Evolutionary conservation across 352 stramenopile species (phyloP).

Genomic region (Globisporangium polare): DNA sequence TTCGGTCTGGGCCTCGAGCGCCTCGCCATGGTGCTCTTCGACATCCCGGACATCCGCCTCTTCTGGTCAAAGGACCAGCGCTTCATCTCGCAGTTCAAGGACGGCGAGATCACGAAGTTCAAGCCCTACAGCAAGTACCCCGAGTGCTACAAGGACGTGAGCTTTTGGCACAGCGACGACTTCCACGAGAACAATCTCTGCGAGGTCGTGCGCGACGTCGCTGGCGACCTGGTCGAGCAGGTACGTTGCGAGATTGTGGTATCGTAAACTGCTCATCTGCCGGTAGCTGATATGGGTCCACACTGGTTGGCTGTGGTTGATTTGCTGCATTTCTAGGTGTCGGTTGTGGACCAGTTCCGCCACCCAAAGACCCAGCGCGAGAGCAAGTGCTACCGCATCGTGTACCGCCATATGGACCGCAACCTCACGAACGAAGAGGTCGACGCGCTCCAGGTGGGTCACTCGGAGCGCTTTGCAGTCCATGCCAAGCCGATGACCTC

Average conservation of each 20-base stretch:
- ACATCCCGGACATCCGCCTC: constrained; percentile 99
- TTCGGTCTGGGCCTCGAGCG: constrained; percentile 98
- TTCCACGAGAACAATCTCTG: constrained; percentile 98
- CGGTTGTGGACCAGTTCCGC: constrained; percentile 94
- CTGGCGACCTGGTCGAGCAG: constrained; percentile 97
- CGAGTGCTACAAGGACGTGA: constrained; percentile 98
- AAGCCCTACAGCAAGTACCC: constrained; percentile 99
- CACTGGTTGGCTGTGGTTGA: background rate
- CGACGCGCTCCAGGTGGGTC: constrained; percentile 91
- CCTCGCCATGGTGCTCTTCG: constrained; percentile 98
- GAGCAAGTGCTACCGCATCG: constrained; percentile 98
- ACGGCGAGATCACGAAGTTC: constrained; percentile 94
- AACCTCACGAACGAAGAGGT: constrained; percentile 99
- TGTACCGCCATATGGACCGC: constrained; percentile 98
- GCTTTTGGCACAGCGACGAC: constrained; percentile 92
- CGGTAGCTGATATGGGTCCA: background rate
- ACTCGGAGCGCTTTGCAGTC: background rate
- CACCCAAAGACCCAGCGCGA: constrained; percentile 95
- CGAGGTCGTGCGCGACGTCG: constrained; percentile 94
- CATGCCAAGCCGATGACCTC: background rate
- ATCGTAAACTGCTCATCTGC: background rate
- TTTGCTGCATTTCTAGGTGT: constrained; percentile 31
- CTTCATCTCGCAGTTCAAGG: constrained; percentile 92
- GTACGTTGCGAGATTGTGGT: too few relatives aligned
- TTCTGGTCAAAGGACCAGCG: constrained; percentile 98